Conservation (phyloP, 768 basidiomycete species). For the Coprinopsis sp. region DNA sequence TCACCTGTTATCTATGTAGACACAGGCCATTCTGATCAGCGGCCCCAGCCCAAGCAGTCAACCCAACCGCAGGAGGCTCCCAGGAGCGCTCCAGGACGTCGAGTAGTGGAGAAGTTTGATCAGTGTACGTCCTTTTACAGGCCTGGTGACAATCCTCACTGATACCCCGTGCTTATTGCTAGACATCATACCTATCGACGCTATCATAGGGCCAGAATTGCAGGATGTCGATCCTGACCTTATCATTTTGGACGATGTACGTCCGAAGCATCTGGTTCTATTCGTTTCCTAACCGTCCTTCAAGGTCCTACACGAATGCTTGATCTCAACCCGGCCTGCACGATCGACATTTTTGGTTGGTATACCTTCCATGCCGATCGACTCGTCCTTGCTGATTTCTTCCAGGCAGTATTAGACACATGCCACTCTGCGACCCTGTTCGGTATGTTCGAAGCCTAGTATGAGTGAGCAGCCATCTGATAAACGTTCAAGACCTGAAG, state of each 20-base stretch:
- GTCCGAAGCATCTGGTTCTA: not conserved
- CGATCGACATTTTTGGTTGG: not conserved
- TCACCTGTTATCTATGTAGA: no score
- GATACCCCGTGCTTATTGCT: not conserved
- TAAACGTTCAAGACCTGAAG: slow-evolving; percentile 1
- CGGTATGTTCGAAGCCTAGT: no score
- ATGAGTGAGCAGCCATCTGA: no score
- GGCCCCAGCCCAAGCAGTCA: no score
- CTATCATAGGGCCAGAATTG: not conserved
- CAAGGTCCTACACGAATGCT: not conserved
- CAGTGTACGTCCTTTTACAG: not conserved
- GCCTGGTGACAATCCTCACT: not conserved
- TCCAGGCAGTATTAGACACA: not conserved
- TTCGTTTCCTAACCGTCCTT: not conserved
- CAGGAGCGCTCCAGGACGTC: no score
- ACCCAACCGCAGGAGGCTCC: no score
- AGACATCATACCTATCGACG: not conserved
- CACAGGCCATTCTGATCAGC: no score
- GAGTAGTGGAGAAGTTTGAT: not conserved
- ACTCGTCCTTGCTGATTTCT: not conserved
- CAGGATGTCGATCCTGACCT: not conserved
- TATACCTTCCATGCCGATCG: not conserved
- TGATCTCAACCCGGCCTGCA: not conserved
- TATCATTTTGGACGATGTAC: not conserved
- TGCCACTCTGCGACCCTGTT: slow-evolving; percentile 1